Base-by-base conservation (phyloP, 1,284 basidiomycete species). In the Moesziomyces sp. region DNA sequence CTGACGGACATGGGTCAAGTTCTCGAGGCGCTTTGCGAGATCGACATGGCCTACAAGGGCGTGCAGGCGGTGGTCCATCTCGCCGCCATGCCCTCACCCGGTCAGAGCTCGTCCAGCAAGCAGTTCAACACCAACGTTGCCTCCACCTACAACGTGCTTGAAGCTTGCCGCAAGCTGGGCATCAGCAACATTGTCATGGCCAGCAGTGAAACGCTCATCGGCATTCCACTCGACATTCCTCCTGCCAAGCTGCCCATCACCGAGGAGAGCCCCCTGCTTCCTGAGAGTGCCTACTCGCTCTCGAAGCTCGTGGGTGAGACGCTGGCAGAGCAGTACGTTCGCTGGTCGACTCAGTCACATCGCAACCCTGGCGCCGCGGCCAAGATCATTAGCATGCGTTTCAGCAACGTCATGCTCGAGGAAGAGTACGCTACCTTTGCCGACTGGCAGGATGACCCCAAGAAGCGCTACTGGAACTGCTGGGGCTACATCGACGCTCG, bases 281-380 rank as follows among this genome's bases (percentile, higher is more conserved):
- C 85, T 11, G 85, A 86, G 59, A 81, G 79, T 21, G 82, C 83
- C 28, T 86, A 86, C 61, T 82, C 79, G 8, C 75, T 86, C 16
- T 73, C 78, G 48, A 86, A 86, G 75, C 75, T 85, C 26, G 59
- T 86, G n/a, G 84, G 84, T 3, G 85, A 86, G 60, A 84, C 83
- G 38, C 82, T 85, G 70, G 76, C 78, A 3, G 85, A 84, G 42
- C 84, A 86, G 58, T 85, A 75, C 65, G 78, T 74, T 7, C 58
- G 85, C 24, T 86, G 85, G 85, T 82, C 84, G 46, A 77, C 81
- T 5, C 67, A 70, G 38, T 16, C 21, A 4, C 67, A 64, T 30
- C 47, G 67, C 2, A 49, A 59, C 10, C 48, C 54, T 8, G 42
- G 16, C 16, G 34, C n/a, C 1, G 67, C 47, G 3, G 57, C 76